Evolutionary conservation across 352 stramenopile genomes (phyloP), one percentile per base, ranked within the genome.

Genomic region (Phytophthora cajani): DNA sequence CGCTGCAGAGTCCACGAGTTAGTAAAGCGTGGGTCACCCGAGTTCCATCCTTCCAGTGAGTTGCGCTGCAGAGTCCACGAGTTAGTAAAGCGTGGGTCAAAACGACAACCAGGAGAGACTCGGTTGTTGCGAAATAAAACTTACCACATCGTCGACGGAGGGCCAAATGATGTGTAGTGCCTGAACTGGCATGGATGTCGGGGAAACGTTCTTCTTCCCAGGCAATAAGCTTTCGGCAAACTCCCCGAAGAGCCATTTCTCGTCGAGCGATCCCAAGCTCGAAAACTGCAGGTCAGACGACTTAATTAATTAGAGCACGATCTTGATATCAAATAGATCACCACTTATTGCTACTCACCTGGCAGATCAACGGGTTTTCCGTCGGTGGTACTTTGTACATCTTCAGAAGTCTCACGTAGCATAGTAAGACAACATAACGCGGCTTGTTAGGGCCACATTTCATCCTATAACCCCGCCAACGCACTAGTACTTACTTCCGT

Each of bases 231-330:
- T 94, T 42, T 68, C 51, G 5, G 74, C 61, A 66, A 95, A 93
- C 66, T 95, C 88, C 0, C 81, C 80, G 52, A 91, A 94, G 11
- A 95, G 70, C 88, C 88, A 95, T 63, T 91, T 92, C 38, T 94
- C 87, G 25, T 93, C 84, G 17, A 95, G 71, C 11, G 88, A 95
- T 0, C 88, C 88, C 27, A 94, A 62, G 59, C 88, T 95, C 1
- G 88, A 95, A 67, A 93, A 93, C 85, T 95, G 49, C 49, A 55
- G 33, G 10, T 11, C 49, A n/a, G 21, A 12, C 12, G 6, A 38
- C 7, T 8, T 5, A n/a, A 36, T 1, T 53, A 9, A 3, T 36
- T 14, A 55, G 49, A 5, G 14, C 23, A 36, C 9, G 49, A 44
- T n/a, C 38, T 12, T 7, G 38, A 17, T 10, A 36, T 19, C 11